phyloP scores from a whole-genome alignment of 179 eudicot genomes.

The Silene noctiflora region DNA sequence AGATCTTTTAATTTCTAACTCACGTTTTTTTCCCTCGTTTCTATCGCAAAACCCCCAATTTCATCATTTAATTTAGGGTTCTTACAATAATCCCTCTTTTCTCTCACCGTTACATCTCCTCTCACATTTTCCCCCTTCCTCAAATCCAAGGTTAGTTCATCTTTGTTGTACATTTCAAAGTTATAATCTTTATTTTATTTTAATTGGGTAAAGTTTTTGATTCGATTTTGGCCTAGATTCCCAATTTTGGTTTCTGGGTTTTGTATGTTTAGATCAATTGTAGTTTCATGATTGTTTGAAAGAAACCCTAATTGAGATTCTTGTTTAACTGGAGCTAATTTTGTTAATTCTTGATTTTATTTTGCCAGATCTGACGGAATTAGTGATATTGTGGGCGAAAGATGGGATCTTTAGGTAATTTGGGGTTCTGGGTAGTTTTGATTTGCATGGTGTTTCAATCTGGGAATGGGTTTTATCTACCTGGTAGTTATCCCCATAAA shows the following conservation, averaged over 20 bases:
- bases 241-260: background rate
- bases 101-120: background rate
- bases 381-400: conserved; percentile 8
- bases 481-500: conserved; percentile 43
- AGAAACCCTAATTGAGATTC: background rate
- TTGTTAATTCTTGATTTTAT: conserved; percentile 17
- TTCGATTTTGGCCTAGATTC: too few relatives aligned
- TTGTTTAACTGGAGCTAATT: conserved; percentile 4
- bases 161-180: background rate
- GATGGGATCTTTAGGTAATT: conserved; percentile 29
- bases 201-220: background rate
- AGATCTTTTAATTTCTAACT: background rate
- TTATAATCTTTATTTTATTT: background rate
- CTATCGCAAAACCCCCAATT: background rate
- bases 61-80: background rate
- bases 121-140: background rate
- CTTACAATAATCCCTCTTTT: background rate
- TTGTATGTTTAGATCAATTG: background rate
- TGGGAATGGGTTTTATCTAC: conserved; percentile 39
- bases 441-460: conserved; percentile 24
- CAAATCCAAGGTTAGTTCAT: background rate
- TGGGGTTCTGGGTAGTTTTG: conserved; percentile 24
- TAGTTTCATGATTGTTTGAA: background rate
- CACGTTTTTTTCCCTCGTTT: background rate
- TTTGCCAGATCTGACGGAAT: conserved; percentile 21